phyloP scores from a whole-genome alignment of 495 filamentous ascomycete species.

The Podospora tetraspora region DNA sequence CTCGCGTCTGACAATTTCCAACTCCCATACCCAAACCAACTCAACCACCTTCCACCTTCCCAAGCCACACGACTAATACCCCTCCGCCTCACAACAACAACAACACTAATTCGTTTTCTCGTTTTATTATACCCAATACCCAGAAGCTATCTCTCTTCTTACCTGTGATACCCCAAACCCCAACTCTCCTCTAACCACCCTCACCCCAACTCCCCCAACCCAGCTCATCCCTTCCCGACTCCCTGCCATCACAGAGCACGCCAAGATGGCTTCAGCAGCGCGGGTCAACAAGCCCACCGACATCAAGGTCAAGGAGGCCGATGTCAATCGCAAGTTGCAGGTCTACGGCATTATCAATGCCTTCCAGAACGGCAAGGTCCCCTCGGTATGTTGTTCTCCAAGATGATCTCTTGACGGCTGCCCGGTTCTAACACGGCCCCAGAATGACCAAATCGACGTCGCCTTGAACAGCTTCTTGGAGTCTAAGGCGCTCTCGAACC shows the following conservation, averaged over 20 bases:
- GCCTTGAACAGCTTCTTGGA: slow-evolving; percentile 79
- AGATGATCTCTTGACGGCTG: not conserved
- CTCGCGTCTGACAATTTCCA: not conserved
- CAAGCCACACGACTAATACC: not conserved
- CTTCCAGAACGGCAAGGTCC: slow-evolving; percentile 84
- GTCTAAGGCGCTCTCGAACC: slow-evolving; percentile 59
- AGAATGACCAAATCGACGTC: slow-evolving; percentile 93
- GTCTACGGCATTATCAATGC: slow-evolving; percentile 87
- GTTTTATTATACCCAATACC: not conserved
- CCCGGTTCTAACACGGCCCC: not conserved
- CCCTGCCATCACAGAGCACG: not conserved
- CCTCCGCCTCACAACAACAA: not conserved
- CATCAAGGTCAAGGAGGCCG: slow-evolving; percentile 52
- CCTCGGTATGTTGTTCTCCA: slow-evolving; percentile 55
- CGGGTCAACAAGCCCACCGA: slow-evolving; percentile 64
- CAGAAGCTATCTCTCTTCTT: not conserved
- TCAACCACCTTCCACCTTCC: not conserved
- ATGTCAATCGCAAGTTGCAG: slow-evolving; percentile 93
- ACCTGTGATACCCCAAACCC: not conserved
- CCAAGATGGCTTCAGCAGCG: slow-evolving; percentile 26
- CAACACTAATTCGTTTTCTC: not conserved
- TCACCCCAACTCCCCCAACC: slow-evolving; percentile 5
- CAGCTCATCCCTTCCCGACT: slow-evolving; percentile 1
- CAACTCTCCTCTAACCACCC: not conserved
- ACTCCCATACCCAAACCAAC: not conserved